Evolutionary conservation across 1,139 yeast species (phyloP).

Genomic region (Lodderomyces margitis): DNA sequence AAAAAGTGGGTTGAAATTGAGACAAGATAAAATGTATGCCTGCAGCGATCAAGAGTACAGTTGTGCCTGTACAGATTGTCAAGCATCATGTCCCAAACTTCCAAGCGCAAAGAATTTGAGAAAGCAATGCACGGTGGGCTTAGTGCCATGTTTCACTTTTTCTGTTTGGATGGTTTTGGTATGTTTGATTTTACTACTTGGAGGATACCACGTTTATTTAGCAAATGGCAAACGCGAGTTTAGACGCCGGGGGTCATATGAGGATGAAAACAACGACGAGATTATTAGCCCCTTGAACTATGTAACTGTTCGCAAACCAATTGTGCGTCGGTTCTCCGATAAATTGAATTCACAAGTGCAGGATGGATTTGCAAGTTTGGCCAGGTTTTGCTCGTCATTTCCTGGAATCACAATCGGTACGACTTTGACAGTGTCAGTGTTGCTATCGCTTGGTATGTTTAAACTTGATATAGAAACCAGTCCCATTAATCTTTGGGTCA

Average conservation of each 20-base stretch:
- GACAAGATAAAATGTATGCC: conserved; percentile 35
- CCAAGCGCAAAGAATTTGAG: conserved; percentile 39
- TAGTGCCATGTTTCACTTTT: conserved; percentile 73
- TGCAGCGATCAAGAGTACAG: conserved; percentile 68
- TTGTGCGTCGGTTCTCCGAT: conserved; percentile 13
- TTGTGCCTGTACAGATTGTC: conserved; percentile 93
- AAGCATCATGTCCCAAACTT: conserved; percentile 70
- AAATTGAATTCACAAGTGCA: conserved; percentile 20
- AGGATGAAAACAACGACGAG: conserved; percentile 21
- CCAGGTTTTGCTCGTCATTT: conserved; percentile 53
- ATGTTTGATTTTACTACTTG: conserved; percentile 31
- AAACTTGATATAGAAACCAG: conserved; percentile 64
- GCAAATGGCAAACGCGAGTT: conserved; percentile 15
- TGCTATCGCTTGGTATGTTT: conserved; percentile 54
- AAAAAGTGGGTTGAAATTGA: conserved; percentile 22
- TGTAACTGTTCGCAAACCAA: conserved; percentile 14
- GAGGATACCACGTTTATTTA: conserved; percentile 38
- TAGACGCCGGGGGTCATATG: conserved; percentile 8
- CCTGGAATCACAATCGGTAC: conserved; percentile 56
- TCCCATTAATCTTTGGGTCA: conserved; percentile 88
- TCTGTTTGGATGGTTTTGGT: conserved; percentile 54
- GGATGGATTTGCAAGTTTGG: conserved; percentile 42
- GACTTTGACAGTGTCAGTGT: conserved; percentile 41
- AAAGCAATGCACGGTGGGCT: conserved; percentile 54
- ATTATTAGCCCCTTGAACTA: conserved; percentile 18